Percentiles rank a stretch among this genome's conserved stretches.
These are phyloP conservation scores for Stemphylium lycopersici DNA, from an alignment of 2,329 filamentous ascomycete genomes.

Conservation along the genomic window DNA sequence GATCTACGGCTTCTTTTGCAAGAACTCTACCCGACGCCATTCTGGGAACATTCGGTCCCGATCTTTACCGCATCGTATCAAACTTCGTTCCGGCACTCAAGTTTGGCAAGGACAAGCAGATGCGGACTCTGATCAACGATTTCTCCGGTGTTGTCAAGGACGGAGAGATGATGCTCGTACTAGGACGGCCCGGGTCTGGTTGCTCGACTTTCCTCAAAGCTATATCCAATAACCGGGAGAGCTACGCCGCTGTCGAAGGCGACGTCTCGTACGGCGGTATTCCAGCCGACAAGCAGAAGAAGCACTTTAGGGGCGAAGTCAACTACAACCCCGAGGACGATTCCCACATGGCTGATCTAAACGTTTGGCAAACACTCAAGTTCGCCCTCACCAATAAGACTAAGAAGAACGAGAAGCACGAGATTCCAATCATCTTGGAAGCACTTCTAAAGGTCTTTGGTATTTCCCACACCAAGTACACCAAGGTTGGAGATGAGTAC, in stretches of 20 bases:
- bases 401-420: constrained; percentile 66
- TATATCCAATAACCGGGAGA: constrained; percentile 71
- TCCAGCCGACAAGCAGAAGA: constrained; percentile 68
- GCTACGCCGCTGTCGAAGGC: constrained; percentile 70
- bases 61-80: constrained; percentile 70
- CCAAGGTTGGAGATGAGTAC: constrained; percentile 75
- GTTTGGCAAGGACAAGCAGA: constrained; percentile 56
- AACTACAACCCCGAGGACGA: constrained; percentile 82
- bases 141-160: constrained; percentile 71
- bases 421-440: constrained; percentile 72
- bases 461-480: constrained; percentile 76
- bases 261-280: constrained; percentile 76
- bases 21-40: constrained; percentile 76
- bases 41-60: constrained; percentile 79
- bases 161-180: constrained; percentile 74
- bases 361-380: constrained; percentile 77
- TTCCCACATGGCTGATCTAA: constrained; percentile 73
- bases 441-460: constrained; percentile 79
- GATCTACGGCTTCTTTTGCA: constrained; percentile 70
- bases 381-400: constrained; percentile 80
- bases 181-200: constrained; percentile 75
- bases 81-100: constrained; percentile 60
- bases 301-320: constrained; percentile 75
- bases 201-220: constrained; percentile 80
- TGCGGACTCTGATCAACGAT: constrained; percentile 65